phyloP scores from a whole-genome alignment of 2,329 filamentous ascomycete species.

The Dothiorella sarmentorum region DNA sequence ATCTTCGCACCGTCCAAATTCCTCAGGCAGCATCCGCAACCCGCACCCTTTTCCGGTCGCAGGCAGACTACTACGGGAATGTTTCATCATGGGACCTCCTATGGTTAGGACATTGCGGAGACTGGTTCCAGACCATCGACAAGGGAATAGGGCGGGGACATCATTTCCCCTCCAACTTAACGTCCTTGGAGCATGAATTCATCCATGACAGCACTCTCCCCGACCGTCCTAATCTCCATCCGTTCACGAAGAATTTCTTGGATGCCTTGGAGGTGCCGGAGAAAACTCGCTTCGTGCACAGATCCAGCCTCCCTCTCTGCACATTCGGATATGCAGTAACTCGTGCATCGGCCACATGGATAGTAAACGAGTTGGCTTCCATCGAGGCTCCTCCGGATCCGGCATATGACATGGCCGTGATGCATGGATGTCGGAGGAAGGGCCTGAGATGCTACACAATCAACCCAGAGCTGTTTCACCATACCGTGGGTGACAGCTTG shows the following conservation, averaged over 20 bases:
- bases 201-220: slow-evolving; percentile 40
- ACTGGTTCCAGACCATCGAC: slow-evolving; percentile 35
- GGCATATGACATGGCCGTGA: slow-evolving; percentile 38
- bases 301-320: slow-evolving; percentile 42
- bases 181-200: slow-evolving; percentile 30
- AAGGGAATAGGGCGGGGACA: slow-evolving; percentile 19
- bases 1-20: slow-evolving; percentile 41
- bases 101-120: slow-evolving; percentile 45
- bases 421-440: slow-evolving; percentile 36
- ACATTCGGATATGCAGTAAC: slow-evolving; percentile 42
- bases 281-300: slow-evolving; percentile 39
- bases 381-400: slow-evolving; percentile 17
- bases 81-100: slow-evolving; percentile 41
- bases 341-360: slow-evolving; percentile 27
- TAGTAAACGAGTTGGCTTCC: slow-evolving; percentile 35
- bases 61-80: slow-evolving; percentile 39
- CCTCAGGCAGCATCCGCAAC: slow-evolving; percentile 40
- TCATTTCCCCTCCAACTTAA: slow-evolving; percentile 29
- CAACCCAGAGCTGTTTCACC: slow-evolving; percentile 45
- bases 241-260: slow-evolving; percentile 39
- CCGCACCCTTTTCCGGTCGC: slow-evolving; percentile 32
- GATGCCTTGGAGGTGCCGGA: slow-evolving; percentile 35
- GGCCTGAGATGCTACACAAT: slow-evolving; percentile 42
- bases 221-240: slow-evolving; percentile 35
- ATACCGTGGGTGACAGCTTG: slow-evolving; percentile 38